Evolutionary conservation across 2,329 filamentous ascomycete genomes (phyloP).

Genomic region (Nannizzia gypsea): DNA sequence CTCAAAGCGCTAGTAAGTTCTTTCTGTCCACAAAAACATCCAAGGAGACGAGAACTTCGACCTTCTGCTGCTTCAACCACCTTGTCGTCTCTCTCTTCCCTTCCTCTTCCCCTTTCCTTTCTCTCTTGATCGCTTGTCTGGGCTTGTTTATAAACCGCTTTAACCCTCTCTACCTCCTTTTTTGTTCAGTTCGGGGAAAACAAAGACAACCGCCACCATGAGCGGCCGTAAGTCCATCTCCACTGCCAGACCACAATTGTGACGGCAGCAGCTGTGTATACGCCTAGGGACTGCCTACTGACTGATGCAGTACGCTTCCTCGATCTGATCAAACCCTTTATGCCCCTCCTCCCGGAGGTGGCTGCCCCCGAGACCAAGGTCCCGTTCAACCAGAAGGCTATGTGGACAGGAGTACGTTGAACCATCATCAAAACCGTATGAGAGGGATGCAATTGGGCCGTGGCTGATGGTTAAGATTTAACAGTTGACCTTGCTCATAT

Average conservation of each 20-base stretch:
- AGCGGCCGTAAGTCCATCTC: conserved; percentile 44
- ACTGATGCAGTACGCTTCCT: conserved; percentile 75
- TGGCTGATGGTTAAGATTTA: conserved; percentile 8
- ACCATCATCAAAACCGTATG: neutral
- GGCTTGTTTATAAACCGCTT: conserved; percentile 20
- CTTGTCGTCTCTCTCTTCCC: conserved; percentile 18
- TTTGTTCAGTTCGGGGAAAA: conserved; percentile 22
- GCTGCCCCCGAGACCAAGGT: conserved; percentile 97
- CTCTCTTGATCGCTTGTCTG: conserved; percentile 21
- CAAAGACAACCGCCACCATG: conserved; percentile 37
- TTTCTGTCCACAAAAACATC: conserved; percentile 4
- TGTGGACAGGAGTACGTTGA: conserved; percentile 64
- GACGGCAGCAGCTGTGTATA: conserved; percentile 14
- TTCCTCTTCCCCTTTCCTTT: conserved; percentile 18
- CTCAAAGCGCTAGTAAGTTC: conserved; percentile 14
- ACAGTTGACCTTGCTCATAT: conserved; percentile 82
- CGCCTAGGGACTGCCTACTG: conserved; percentile 17
- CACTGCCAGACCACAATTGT: conserved; percentile 17
- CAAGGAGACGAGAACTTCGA: neutral
- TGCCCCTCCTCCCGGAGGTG: conserved; percentile 98
- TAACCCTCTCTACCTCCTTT: conserved; percentile 17
- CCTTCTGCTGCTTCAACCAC: conserved; percentile 14
- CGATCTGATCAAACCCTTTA: conserved; percentile 98
- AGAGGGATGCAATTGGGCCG: neutral
- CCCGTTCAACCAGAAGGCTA: conserved; percentile 96